Base-by-base conservation (phyloP, 805 yeast species). In the Candida morakotiae region DNA sequence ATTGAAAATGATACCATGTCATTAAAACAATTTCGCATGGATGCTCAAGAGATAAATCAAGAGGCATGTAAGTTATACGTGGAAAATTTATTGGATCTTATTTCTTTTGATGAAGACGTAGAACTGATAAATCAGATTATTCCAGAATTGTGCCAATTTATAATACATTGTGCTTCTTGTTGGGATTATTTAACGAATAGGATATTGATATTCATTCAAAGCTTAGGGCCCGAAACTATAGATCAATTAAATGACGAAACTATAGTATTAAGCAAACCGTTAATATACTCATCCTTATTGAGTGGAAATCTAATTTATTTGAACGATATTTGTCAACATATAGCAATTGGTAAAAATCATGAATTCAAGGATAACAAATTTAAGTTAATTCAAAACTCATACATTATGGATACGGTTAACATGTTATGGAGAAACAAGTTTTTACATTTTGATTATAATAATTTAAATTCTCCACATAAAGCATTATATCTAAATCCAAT, bases 351-450 rank as follows among this genome's bases (percentile, higher is more conserved):
- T 41, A 73, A 73, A 42, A 51, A 39, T 10, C 62, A 58, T 36
- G 51, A 55, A 28, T 56, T 61, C 36, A 35, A 45, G n/a, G 47
- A 45, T 2, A 44, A 43, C 5, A 26, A 44, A 3, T 43, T 52
- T 24, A 64, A 66, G 35, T 44, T 46, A 8, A 34, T 71, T 4
- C 77, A 71, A 33, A 77, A 77, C 39, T 56, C 76, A 0, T 73
- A 69, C 40, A 70, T 78, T 8, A 70, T 75, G 67, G 84, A 79
- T 47, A 49, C 71, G 6, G 64, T 80, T 42, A 79, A 79, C 40
- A 58, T 71, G 10, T 33, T 73, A 0, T 79, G 84, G 84, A 55
- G 82, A 41, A 74, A 77, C 43, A 67, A 62, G 46, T 74, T 79
- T 1, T 69, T 77, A 43, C 63, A 63, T 18, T 50, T 51, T n/a